Conservation (phyloP, 2,329 filamentous ascomycete species). For the Aspergillus sp. region DNA sequence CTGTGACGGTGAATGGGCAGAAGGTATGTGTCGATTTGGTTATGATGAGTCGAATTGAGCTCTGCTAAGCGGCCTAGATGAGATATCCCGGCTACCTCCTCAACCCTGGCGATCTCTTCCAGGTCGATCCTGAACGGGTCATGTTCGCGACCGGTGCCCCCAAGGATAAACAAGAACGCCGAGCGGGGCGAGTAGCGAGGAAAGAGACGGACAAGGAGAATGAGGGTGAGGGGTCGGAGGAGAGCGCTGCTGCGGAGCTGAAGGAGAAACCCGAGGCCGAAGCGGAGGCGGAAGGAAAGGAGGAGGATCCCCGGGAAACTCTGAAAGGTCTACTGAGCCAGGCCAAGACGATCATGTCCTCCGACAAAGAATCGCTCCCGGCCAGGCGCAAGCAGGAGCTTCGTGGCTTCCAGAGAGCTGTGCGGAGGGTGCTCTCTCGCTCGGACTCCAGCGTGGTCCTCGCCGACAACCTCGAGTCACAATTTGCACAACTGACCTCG, state of each 20-base stretch:
- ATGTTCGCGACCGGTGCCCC: conserved; percentile 74
- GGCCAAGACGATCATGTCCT: conserved; percentile 52
- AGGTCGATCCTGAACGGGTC: conserved; percentile 81
- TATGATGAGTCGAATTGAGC: neutral
- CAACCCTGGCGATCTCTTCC: conserved; percentile 97
- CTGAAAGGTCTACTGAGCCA: conserved; percentile 47
- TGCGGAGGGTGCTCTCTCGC: conserved; percentile 54
- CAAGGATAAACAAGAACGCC: conserved; percentile 44
- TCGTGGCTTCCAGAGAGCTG: conserved; percentile 58
- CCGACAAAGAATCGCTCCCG: conserved; percentile 44
- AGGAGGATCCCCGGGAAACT: conserved; percentile 36
- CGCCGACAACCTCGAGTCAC: conserved; percentile 42
- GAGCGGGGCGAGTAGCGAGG: conserved; percentile 23
- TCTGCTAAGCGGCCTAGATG: conserved; percentile 54
- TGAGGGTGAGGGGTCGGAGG: conserved; percentile 18
- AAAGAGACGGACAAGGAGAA: conserved; percentile 19
- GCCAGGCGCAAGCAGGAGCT: conserved; percentile 68
- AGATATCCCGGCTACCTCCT: conserved; percentile 82
- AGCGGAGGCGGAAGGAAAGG: conserved; percentile 31
- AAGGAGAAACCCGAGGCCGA: conserved; percentile 13
- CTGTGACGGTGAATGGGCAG: conserved; percentile 92
- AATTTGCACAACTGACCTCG: conserved; percentile 45
- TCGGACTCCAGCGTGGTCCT: conserved; percentile 37
- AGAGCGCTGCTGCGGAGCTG: conserved; percentile 12
- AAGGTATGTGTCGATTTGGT: conserved; percentile 49